Evolutionary conservation across 2,329 filamentous ascomycete species (phyloP), one percentile per base, ranked within the genome.

Genomic region (Ophiocordyceps australis): DNA sequence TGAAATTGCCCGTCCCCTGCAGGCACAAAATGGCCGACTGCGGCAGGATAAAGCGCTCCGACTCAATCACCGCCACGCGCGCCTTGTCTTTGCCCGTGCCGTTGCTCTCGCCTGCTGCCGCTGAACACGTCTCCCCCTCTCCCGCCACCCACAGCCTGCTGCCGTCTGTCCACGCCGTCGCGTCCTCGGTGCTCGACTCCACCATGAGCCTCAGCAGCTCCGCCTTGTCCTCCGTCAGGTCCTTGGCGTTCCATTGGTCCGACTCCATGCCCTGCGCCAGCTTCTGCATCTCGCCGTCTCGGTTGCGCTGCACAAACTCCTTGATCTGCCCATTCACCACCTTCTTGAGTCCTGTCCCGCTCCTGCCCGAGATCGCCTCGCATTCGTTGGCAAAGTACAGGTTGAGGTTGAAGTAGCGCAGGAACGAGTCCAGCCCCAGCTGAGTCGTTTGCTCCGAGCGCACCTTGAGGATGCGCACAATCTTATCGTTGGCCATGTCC

Each of bases 381-480:
- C 81, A 89, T 45, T 91, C 81, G 32, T 83, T 82, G 24, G 78
- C 76, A 46, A 91, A 89, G 29, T 82, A 67, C 7, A 82, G 58
- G 39, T 86, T 89, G 18, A 91, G 60, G 2, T 69, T 80, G 38
- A 86, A 85, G 46, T 89, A 89, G 20, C 81, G 68, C 22, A 89
- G 52, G 46, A 91, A 91, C 37, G 68, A 62, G 24, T 68, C 55
- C 3, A 81, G 59, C 2, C 75, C 65, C 8, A 86, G 54, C 16
- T 66, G 65, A 3, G 69, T 64, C 23, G 71, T 76, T 42, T 83
- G 75, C 34, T 83, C 78, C 3, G 74, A 67, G 17, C 80, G 67
- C 1, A 89, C 80, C 28, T 75, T 77, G 15, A 89, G 57, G 1
- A 89, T 61, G 40, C 80, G 81, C 22, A 75, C 62, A 23, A 78